Conservation (phyloP, 179 eudicot genomes). For the Camellia oleifera region DNA sequence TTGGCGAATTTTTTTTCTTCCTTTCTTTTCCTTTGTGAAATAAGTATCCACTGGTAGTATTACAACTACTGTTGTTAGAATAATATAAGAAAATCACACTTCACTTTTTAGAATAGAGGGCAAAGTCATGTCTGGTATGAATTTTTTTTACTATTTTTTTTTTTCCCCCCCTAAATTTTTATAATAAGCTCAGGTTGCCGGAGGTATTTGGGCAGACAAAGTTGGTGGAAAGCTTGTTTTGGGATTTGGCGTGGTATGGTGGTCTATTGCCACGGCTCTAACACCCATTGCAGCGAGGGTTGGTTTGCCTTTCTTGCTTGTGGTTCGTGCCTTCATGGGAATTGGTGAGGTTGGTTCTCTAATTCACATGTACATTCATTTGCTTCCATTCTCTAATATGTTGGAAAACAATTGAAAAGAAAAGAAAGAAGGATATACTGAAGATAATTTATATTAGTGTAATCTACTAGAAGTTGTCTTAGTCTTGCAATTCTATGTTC, state of each 20-base stretch:
- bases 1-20: not conserved
- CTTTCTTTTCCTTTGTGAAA: not conserved
- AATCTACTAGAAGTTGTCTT: not conserved
- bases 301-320: slow-evolving; percentile 85
- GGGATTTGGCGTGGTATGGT: slow-evolving; percentile 94
- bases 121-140: not conserved
- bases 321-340: slow-evolving; percentile 94
- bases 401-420: not conserved
- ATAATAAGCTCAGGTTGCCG: slow-evolving; percentile 60
- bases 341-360: slow-evolving; percentile 44
- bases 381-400: not conserved
- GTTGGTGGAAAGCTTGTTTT: slow-evolving; percentile 89
- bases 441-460: not conserved
- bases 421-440: not conserved
- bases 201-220: slow-evolving; percentile 98
- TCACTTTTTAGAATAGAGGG: not conserved
- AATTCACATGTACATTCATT: not conserved
- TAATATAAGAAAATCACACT: not conserved
- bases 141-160: not conserved
- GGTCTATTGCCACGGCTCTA: slow-evolving; percentile 88
- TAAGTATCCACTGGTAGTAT: not conserved
- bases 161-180: not conserved
- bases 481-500: not conserved
- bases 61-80: not conserved
- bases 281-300: slow-evolving; percentile 91